Evolutionary conservation across 1,284 basidiomycete genomes (phyloP), one percentile per base, ranked within the genome.

Genomic region (Trichosporon asahii): DNA sequence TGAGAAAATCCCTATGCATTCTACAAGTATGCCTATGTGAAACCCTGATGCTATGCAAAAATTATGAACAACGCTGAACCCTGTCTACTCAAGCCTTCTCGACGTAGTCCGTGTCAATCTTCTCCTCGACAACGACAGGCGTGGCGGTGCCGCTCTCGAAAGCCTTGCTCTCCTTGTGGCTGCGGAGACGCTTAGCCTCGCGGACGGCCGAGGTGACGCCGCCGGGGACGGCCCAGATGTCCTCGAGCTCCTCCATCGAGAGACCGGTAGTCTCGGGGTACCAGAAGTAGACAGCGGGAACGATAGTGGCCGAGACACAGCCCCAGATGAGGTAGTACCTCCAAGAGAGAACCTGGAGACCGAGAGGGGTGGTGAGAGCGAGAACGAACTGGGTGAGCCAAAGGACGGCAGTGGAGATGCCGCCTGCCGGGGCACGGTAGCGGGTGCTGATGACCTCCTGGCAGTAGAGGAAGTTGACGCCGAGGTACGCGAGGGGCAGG

Each of bases 231-330:
- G 40, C 57, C 69, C 69, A 70, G 53, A 70, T 70, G 64, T 60
- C 64, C 66, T 78, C 77, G 40, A 77, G 73, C 71, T 77, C 77
- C 69, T 78, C 77, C 44, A 78, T 68, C 2, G 73, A 73, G 14
- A 78, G 68, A 27, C 71, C 74, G 8, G 76, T 78, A 3, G 77
- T 78, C 66, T 78, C 77, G 33, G 77, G 77, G 70, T 76, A 78
- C 70, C 76, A 76, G 65, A 77, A 71, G 68, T 75, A 78, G 31
- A 78, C 75, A 4, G 71, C 63, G 27, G 76, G 77, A n/a, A 76
- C 71, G 66, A 76, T 70, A 14, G 57, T 67, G 35, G 67, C 67
- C 25, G 66, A 53, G 0, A 63, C 66, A 35, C 53, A 57, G 9
- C 70, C 70, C 66, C 66, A 78, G 31, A 78, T 70, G n/a, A 78